These are phyloP conservation scores for Plasmodium falciparum DNA, from an alignment of 169 alveolate genomes.

Conservation along the genomic window DNA sequence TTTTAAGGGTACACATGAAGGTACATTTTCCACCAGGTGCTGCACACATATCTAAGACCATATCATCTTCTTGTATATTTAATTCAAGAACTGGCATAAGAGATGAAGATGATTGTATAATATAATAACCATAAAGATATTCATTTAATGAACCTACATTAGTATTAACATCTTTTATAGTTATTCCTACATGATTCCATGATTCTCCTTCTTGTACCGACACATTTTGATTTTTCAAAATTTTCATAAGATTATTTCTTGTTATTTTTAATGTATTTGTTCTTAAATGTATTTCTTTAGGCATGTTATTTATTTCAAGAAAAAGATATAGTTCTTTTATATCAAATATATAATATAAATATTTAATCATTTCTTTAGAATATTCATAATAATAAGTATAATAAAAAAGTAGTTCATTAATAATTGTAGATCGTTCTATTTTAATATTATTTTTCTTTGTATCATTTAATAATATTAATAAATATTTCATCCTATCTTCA, in stretches of 20 bases:
- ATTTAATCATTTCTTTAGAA: conserved; percentile 91
- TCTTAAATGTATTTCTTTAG: conserved; percentile 39
- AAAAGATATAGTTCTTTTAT: conserved; percentile 32
- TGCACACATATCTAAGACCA: conserved; percentile 96
- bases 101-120: conserved; percentile 96
- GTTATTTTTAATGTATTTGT: conserved; percentile 93
- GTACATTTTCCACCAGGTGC: conserved; percentile 99
- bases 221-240: conserved; percentile 95
- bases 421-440: conserved; percentile 15
- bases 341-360: conserved; percentile 47
- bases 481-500: conserved; percentile 72
- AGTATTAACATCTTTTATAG: conserved; percentile 93
- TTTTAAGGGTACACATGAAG: conserved; percentile 95
- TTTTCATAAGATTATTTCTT: conserved; percentile 93
- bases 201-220: conserved; percentile 92
- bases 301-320: conserved; percentile 42
- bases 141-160: conserved; percentile 99
- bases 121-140: conserved; percentile 97
- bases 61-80: conserved; percentile 82
- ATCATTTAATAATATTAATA: conserved; percentile 32
- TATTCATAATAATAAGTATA: conserved; percentile 91
- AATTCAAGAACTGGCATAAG: conserved; percentile 94
- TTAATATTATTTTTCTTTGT: not conserved
- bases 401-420: conserved; percentile 49
- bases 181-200: conserved; percentile 89